Evolutionary conservation across 495 filamentous ascomycete genomes (phyloP).

Genomic region (Neurospora sp.): DNA sequence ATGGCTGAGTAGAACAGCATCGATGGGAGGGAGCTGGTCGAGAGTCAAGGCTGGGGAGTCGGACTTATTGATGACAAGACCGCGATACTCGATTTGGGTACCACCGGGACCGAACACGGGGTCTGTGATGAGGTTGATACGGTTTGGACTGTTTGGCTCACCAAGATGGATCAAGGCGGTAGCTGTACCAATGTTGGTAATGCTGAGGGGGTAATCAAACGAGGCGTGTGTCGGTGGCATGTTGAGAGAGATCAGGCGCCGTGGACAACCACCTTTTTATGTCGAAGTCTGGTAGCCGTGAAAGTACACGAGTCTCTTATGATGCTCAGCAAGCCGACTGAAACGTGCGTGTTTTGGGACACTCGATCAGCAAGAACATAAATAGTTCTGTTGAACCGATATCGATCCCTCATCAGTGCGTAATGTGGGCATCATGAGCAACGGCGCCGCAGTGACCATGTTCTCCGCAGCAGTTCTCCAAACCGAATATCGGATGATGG

Average conservation of each 20-base stretch:
- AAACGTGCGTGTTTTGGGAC: neutral
- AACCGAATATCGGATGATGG: neutral
- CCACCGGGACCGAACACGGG: constrained; percentile 42
- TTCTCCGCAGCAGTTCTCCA: neutral
- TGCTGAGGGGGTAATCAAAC: constrained; percentile 11
- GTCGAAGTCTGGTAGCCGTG: neutral
- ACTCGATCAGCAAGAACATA: neutral
- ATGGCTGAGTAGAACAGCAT: constrained; percentile 43
- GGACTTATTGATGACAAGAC: constrained; percentile 20
- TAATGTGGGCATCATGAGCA: neutral
- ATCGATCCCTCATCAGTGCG: neutral
- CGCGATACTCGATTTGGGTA: constrained; percentile 25
- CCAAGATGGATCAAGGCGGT: constrained; percentile 39
- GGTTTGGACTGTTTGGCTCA: constrained; percentile 9
- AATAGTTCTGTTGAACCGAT: neutral
- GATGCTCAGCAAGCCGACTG: neutral
- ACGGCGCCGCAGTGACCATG: neutral
- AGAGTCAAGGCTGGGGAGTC: constrained; percentile 29
- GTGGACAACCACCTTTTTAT: neutral
- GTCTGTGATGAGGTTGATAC: constrained; percentile 41
- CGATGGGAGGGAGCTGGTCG: constrained; percentile 36
- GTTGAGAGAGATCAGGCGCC: neutral
- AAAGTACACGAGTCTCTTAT: neutral
- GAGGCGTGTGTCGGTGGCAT: neutral
- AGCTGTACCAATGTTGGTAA: constrained; percentile 43